A percentile compares a stretch with the other conserved stretches of the same genome.
These are phyloP conservation scores for Cornus controversa DNA, from an alignment of 148 eudicot genomes.

Conservation along the genomic window DNA sequence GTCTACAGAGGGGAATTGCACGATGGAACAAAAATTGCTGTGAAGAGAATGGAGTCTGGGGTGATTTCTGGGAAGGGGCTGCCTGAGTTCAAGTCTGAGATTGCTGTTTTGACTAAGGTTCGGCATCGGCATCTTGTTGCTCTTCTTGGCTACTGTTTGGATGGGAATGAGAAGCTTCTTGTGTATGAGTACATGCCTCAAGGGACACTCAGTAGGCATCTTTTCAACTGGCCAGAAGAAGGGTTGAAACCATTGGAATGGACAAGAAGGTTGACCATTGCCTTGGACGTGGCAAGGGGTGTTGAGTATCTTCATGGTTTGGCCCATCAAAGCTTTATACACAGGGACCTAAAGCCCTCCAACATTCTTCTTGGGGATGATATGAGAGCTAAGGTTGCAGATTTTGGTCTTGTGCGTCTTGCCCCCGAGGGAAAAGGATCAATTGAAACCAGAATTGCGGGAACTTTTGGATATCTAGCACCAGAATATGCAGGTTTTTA, in stretches of 20 bases:
- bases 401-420: slow-evolving; percentile 91
- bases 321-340: slow-evolving; percentile 92
- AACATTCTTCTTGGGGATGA: slow-evolving; percentile 95
- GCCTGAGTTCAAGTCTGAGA: slow-evolving; percentile 75
- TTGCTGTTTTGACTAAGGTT: slow-evolving; percentile 85
- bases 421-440: slow-evolving; percentile 95
- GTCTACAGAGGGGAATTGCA: slow-evolving; percentile 69
- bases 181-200: slow-evolving; percentile 96
- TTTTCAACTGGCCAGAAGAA: slow-evolving; percentile 81
- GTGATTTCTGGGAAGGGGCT: slow-evolving; percentile 72
- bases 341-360: slow-evolving; percentile 84
- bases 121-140: slow-evolving; percentile 87
- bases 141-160: slow-evolving; percentile 89
- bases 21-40: slow-evolving; percentile 70
- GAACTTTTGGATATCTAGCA: slow-evolving; percentile 90
- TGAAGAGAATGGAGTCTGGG: slow-evolving; percentile 68
- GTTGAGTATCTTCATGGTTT: slow-evolving; percentile 84
- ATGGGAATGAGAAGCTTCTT: slow-evolving; percentile 80
- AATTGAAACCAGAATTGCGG: slow-evolving; percentile 86
- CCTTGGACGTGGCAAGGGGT: slow-evolving; percentile 90
- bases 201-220: slow-evolving; percentile 78
- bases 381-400: slow-evolving; percentile 94
- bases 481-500: slow-evolving; percentile 94
- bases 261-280: slow-evolving; percentile 68
- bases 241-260: slow-evolving; percentile 82